A percentile compares a stretch with the other conserved stretches of the same genome.
Conservation (phyloP, 768 basidiomycete species). For the Tricholoma hemisulphureum region DNA sequence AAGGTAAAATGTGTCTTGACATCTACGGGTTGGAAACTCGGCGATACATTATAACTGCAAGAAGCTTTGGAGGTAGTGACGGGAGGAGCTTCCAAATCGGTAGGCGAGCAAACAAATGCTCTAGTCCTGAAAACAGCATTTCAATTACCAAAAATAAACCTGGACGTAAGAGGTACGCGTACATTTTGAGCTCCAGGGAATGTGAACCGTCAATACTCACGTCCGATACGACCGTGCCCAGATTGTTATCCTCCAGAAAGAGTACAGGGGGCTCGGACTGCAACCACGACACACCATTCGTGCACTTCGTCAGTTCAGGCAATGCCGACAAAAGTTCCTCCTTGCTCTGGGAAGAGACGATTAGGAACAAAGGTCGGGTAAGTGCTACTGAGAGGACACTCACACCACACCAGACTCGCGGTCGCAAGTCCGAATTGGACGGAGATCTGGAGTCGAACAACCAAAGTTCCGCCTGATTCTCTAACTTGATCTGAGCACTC, state of each 20-base stretch:
- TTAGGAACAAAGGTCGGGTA: neutral
- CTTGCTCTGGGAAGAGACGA: constrained; percentile 11
- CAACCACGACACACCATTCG: constrained; percentile 18
- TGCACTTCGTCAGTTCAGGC: constrained; percentile 15
- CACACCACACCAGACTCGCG: constrained; percentile 18
- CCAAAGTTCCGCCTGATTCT: neutral
- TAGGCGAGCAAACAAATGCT: constrained; percentile 10
- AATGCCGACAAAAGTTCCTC: constrained; percentile 19
- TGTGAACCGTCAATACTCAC: constrained; percentile 2
- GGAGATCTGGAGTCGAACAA: neutral
- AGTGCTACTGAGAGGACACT: neutral
- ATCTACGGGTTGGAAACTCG: neutral
- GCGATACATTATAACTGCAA: neutral
- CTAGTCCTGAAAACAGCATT: constrained; percentile 4
- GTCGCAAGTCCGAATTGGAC: neutral
- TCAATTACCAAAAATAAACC: neutral
- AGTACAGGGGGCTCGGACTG: constrained; percentile 5
- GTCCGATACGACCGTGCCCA: constrained; percentile 7
- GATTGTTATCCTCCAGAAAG: constrained; percentile 6
- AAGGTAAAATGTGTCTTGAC: neutral
- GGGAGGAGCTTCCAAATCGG: constrained; percentile 5
- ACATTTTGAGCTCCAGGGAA: constrained; percentile 16
- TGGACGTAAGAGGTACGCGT: neutral
- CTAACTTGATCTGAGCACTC: neutral
- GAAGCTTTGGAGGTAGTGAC: neutral